Evolutionary conservation across 2,329 filamentous ascomycete genomes (phyloP), one percentile per base, ranked within the genome.

Genomic region (Ilyonectria sp.): DNA sequence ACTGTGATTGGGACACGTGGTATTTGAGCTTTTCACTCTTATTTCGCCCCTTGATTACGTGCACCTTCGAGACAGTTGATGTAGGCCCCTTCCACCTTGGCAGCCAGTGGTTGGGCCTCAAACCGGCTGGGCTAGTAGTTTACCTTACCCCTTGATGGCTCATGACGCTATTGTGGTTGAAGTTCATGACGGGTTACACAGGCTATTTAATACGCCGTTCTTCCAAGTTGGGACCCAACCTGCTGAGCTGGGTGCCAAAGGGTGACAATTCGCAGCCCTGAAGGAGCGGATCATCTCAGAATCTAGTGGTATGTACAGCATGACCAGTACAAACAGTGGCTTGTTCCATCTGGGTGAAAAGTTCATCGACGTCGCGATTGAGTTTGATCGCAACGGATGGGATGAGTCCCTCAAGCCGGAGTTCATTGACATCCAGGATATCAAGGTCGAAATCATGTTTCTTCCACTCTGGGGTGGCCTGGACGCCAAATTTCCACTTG

Each of bases 361-460:
- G 96, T 77, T 97, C 93, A 70, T 95, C 93, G 1, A 92, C 85
- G 67, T 94, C 95, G 60, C 88, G 87, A 84, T 96, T 95, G 6
- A 97, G 86, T 77, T 95, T 91, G 1, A 97, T 78, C 79, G 76
- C 94, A 93, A 8, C 91, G 87, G 21, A 95, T 86, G 0, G 93
- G 93, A 94, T 84, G 0, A 90, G 81, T 13, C 95, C 92, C 76
- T 96, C 92, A 0, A 93, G 94, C 93, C 93, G 96, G 29, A 95
- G 80, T 82, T 97, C 96, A 43, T 94, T 97, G 1, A 93, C 91
- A 72, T 97, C 94, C 1, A 97, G 87, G 33, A 95, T 91, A 74
- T 96, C 94, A 68, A 96, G 95, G 7, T 95, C 93, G 68, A 95
- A 97, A 17, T 93, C 89, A 69, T 95, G 85, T 77, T 93, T 89